Conservation (phyloP, 345 rosid species). For the Cardamine occulta region DNA sequence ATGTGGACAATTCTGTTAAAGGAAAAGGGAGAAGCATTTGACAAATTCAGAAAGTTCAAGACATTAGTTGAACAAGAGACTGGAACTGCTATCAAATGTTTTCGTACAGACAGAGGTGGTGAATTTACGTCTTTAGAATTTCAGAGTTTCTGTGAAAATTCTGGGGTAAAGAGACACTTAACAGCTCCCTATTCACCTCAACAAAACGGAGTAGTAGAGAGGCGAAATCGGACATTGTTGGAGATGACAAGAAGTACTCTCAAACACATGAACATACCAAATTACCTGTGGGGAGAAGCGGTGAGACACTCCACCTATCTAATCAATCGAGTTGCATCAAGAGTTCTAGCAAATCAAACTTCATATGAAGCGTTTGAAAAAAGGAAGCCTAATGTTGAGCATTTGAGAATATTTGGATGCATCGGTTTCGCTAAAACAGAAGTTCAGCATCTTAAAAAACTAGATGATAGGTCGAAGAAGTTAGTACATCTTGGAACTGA, state of each 20-base stretch:
- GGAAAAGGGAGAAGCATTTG: no score
- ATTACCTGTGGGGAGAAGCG: neutral
- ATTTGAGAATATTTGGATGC: neutral
- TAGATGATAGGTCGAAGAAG: neutral
- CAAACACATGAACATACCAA: neutral
- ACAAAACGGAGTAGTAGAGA: neutral
- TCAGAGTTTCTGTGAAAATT: no score
- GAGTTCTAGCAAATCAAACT: neutral
- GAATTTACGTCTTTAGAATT: no score
- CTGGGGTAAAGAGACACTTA: no score
- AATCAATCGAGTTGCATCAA: neutral
- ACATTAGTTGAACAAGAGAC: no score
- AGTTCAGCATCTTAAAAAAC: neutral
- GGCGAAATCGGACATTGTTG: neutral
- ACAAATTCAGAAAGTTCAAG: no score
- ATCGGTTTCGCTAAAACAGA: neutral
- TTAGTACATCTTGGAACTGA: no score
- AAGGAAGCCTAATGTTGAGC: neutral
- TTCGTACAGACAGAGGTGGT: no score
- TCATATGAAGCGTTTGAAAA: neutral
- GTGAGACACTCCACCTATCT: neutral
- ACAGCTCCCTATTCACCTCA: neutral
- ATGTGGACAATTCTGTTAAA: no score
- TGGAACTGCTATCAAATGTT: no score
- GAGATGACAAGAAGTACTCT: neutral